Percentiles rank a stretch among this genome's conserved stretches.
Conservation (phyloP, 345 rosid genomes). For the Noccaea bulbosa region DNA sequence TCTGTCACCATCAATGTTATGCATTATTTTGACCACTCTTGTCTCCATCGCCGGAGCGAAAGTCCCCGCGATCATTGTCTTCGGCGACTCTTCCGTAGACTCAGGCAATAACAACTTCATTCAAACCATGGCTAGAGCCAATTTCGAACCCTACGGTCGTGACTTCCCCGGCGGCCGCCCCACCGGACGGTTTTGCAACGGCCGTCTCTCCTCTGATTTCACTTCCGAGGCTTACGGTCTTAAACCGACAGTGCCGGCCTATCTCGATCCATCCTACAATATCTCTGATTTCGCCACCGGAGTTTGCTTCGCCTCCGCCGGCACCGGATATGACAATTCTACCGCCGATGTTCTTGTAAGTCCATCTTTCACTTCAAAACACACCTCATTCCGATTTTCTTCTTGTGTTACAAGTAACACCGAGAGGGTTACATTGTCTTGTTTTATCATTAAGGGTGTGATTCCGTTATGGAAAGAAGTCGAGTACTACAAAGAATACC, state of each 20-base stretch:
- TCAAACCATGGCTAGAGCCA: conserved; percentile 55
- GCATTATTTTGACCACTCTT: conserved; percentile 29
- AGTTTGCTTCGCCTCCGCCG: conserved; percentile 70
- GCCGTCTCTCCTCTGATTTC: conserved; percentile 62
- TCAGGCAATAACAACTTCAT: conserved; percentile 67
- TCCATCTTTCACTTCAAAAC: background rate
- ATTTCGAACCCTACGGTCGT: conserved; percentile 67
- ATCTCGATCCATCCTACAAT: conserved; percentile 56
- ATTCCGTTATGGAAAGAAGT: conserved; percentile 65
- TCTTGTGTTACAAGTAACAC: conserved; percentile 35
- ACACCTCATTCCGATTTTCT: background rate
- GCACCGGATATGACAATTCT: conserved; percentile 61
- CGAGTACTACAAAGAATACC: conserved; percentile 62
- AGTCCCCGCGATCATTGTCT: conserved; percentile 63
- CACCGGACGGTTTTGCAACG: conserved; percentile 68
- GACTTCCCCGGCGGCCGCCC: conserved; percentile 56
- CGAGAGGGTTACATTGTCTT: background rate
- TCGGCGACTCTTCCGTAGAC: conserved; percentile 71
- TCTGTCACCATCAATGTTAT: conserved; percentile 19
- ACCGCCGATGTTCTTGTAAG: conserved; percentile 64
- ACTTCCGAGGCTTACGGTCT: conserved; percentile 61
- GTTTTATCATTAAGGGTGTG: conserved; percentile 50
- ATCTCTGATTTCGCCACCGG: conserved; percentile 67
- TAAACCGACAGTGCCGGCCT: conserved; percentile 59
- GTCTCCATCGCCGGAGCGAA: conserved; percentile 41